Evolutionary conservation across 1,284 basidiomycete species (phyloP), one percentile per base, ranked within the genome.

Genomic region (Tylopilus microsporus): DNA sequence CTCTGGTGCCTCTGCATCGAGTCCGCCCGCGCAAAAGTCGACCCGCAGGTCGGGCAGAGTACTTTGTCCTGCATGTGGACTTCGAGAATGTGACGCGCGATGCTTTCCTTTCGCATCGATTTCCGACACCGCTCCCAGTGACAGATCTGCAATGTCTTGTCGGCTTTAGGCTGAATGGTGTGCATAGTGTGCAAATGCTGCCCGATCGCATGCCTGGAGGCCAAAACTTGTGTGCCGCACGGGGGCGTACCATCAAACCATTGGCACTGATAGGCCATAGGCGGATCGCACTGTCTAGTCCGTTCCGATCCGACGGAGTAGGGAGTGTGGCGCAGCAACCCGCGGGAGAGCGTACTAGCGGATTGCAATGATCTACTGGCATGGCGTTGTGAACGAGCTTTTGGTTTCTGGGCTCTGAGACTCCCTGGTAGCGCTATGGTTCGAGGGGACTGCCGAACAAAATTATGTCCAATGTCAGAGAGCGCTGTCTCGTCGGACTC

Each of bases 1-100:
- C 32, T 66, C 43, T 37, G 55, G 57, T 68, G 66, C 34, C 69
- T 68, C 52, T 63, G 64, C 55, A 71, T 5, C n/a, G 66, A 68
- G 32, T 68, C 66, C 12, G 25, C 16, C 11, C 66, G 69, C 18
- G 69, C 68, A 10, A 68, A 71, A 19, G 12, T 15, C 25, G 51
- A 52, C 7, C 49, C 45, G 46, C 66, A 68, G 8, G 10, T 19
- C 7, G 60, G 46, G 39, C 67, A 71, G 18, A 12, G 21, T 4
- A 60, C 69, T 50, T 61, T 70, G 53, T 71, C 46, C 37, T 39
- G 39, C 53, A 68, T 48, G 18, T 68, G 67, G 1, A 68, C 60
- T 0, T 64, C 34, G 16, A 71, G 57, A n/a, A 70, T 36, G 4
- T 71, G 67, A 1, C 67, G 69, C 0, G 62, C 3, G 4, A 68